These are phyloP conservation scores for Boletus reticulatus DNA, from an alignment of 768 basidiomycete genomes.

Conservation along the genomic window DNA sequence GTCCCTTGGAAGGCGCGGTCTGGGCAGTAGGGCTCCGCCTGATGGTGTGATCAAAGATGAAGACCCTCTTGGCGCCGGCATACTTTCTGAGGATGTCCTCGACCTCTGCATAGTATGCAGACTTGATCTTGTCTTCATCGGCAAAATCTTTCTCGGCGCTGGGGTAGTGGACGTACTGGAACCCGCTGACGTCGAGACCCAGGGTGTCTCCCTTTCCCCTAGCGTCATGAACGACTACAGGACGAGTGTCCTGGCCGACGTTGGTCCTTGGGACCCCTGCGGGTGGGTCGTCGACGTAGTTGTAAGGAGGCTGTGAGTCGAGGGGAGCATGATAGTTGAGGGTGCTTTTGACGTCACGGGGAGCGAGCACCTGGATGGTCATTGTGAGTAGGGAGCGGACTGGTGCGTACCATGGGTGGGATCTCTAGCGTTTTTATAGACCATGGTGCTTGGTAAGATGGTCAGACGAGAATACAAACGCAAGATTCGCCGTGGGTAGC, in stretches of 20 bases:
- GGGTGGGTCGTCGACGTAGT: constrained; percentile 32
- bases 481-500: constrained; percentile 3
- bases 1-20: neutral
- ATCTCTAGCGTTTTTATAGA: constrained; percentile 8
- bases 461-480: neutral
- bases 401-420: neutral
- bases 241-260: constrained; percentile 22
- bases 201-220: constrained; percentile 30
- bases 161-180: constrained; percentile 36
- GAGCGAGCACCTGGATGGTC: constrained; percentile 24
- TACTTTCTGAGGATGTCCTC: constrained; percentile 40
- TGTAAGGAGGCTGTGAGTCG: constrained; percentile 32
- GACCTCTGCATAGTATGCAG: constrained; percentile 41
- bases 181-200: constrained; percentile 44
- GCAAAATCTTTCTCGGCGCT: constrained; percentile 38
- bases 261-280: constrained; percentile 29
- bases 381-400: neutral
- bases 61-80: constrained; percentile 37
- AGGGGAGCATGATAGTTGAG: constrained; percentile 36
- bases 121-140: constrained; percentile 38
- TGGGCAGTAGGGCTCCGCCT: constrained; percentile 24
- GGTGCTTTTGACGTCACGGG: constrained; percentile 36
- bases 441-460: too few species aligned
- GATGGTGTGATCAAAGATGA: constrained; percentile 47
- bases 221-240: constrained; percentile 29